Evolutionary conservation across 345 rosid genomes (phyloP).

Genomic region (Raphanus raphanistrum): DNA sequence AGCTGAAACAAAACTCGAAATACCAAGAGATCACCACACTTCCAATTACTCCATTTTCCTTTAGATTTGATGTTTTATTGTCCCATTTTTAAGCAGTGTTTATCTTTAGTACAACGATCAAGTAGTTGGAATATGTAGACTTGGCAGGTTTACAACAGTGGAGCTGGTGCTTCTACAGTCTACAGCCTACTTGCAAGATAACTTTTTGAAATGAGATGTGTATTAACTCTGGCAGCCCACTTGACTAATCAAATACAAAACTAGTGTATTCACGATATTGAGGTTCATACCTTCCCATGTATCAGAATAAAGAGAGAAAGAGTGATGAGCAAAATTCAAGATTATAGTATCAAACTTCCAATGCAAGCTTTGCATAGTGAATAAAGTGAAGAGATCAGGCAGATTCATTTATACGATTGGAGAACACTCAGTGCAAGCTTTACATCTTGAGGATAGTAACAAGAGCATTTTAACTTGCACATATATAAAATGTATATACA

Average conservation of each 20-base stretch:
- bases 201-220: neutral
- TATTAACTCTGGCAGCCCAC: neutral
- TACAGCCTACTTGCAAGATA: slow-evolving; percentile 1
- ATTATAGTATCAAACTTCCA: slow-evolving; percentile 4
- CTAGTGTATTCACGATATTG: neutral
- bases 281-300: slow-evolving; percentile 8
- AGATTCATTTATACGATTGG: slow-evolving; percentile 16
- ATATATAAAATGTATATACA: too few relatives aligned
- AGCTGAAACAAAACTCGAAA: too few relatives aligned
- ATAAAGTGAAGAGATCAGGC: slow-evolving; percentile 5
- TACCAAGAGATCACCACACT: too few relatives aligned
- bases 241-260: neutral
- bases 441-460: slow-evolving; percentile 28
- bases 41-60: too few relatives aligned
- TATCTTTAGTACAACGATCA: neutral
- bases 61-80: too few relatives aligned
- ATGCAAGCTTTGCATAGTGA: slow-evolving; percentile 19
- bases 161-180: neutral
- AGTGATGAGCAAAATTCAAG: neutral
- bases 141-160: neutral
- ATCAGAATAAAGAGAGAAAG: neutral
- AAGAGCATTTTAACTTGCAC: neutral
- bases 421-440: slow-evolving; percentile 26
- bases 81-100: too few relatives aligned
- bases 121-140: slow-evolving; percentile 7